Conservation (phyloP, 2,329 filamentous ascomycete genomes). For the Ustilaginoidea virens region DNA sequence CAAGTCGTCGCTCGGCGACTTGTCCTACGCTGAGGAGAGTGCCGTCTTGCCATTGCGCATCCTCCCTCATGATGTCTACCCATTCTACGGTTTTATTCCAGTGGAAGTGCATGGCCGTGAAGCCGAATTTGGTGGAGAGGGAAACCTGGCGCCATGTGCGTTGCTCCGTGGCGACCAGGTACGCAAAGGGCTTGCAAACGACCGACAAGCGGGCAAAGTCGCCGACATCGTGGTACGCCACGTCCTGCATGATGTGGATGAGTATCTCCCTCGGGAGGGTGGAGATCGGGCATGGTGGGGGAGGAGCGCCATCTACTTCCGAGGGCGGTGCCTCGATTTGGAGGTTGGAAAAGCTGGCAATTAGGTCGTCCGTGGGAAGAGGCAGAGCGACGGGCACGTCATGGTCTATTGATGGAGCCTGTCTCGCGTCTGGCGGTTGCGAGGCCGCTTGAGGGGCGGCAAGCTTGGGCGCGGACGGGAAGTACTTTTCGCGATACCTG, state of each 20-base stretch:
- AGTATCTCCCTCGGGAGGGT: conserved; percentile 72
- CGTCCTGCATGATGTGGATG: conserved; percentile 56
- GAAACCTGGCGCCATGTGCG: conserved; percentile 72
- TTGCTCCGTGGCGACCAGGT: conserved; percentile 70
- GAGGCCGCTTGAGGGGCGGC: conserved; percentile 25
- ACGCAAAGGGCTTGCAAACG: conserved; percentile 80
- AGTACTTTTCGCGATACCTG: conserved; percentile 82
- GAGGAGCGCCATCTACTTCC: conserved; percentile 52
- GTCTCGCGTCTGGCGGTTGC: conserved; percentile 8
- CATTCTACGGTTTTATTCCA: conserved; percentile 50
- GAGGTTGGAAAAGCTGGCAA: conserved; percentile 57
- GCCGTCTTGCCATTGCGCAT: conserved; percentile 12
- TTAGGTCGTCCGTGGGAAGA: conserved; percentile 49
- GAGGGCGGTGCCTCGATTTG: conserved; percentile 54
- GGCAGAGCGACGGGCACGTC: no score
- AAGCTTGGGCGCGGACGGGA: conserved; percentile 35
- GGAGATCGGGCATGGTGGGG: conserved; percentile 69
- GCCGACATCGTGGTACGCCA: conserved; percentile 61
- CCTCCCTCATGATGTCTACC: conserved; percentile 23
- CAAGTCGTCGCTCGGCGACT: conserved; percentile 16
- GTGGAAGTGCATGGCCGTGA: conserved; percentile 67
- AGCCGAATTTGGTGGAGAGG: conserved; percentile 57
- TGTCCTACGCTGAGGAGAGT: conserved; percentile 21
- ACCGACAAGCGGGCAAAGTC: conserved; percentile 60
- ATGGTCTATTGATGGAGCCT: conserved; percentile 12